Conservation (phyloP, 441 rosid species). For the Populus tomentosa region DNA sequence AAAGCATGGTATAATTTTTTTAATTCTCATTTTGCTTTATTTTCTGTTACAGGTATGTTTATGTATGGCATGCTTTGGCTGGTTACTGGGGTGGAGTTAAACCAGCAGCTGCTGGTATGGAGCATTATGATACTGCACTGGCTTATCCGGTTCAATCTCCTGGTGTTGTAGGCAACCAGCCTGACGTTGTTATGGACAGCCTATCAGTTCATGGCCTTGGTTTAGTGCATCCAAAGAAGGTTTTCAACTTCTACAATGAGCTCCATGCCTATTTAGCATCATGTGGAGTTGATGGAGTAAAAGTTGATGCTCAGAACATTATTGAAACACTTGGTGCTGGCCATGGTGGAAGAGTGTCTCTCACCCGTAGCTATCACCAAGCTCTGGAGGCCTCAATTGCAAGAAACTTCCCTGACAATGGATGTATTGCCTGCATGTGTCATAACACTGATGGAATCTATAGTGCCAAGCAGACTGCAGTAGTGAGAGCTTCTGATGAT, state of each 20-base stretch:
- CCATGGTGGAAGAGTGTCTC: constrained; percentile 86
- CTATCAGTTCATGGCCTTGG: constrained; percentile 81
- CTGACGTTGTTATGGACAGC: constrained; percentile 87
- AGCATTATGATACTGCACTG: constrained; percentile 76
- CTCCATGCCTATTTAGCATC: constrained; percentile 85
- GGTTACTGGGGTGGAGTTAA: constrained; percentile 98
- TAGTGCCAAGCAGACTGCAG: too few relatives aligned
- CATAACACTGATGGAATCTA: constrained; percentile 79
- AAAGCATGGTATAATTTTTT: too few relatives aligned
- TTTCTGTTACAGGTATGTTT: constrained; percentile 48
- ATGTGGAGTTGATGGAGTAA: constrained; percentile 89
- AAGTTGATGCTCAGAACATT: constrained; percentile 88
- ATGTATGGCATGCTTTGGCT: constrained; percentile 93
- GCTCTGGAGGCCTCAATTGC: constrained; percentile 88
- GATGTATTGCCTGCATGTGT: constrained; percentile 91
- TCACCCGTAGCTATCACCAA: constrained; percentile 70
- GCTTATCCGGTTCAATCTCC: constrained; percentile 88
- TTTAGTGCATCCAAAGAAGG: constrained; percentile 80
- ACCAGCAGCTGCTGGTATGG: constrained; percentile 85
- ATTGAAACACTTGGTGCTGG: constrained; percentile 94
- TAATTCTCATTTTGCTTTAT: not conserved
- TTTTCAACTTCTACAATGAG: constrained; percentile 86
- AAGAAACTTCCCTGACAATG: constrained; percentile 71
- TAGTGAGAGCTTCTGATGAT: too few relatives aligned
- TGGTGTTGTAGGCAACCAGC: constrained; percentile 83